Conservation (phyloP, 73 alveolate genomes). For the Tetrahymena borealis region DNA sequence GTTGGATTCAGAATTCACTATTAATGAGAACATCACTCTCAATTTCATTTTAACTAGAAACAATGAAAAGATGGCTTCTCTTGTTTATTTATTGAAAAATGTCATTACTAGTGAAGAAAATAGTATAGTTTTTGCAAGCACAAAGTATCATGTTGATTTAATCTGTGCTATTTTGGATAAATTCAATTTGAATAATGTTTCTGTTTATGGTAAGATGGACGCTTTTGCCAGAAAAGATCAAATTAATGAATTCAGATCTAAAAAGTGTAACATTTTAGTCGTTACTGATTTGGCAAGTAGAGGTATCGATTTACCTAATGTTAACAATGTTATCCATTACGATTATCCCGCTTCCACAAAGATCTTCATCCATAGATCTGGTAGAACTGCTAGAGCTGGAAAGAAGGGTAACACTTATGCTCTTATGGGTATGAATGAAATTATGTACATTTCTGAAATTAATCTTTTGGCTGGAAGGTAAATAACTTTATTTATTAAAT, state of each 20-base stretch:
- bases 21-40: conserved; percentile 83
- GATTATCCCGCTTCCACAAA: conserved; percentile 94
- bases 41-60: conserved; percentile 71
- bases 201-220: conserved; percentile 92
- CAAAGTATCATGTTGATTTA: conserved; percentile 91
- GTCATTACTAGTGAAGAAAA: conserved; percentile 29
- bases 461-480: conserved; percentile 87
- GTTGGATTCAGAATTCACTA: conserved; percentile 84
- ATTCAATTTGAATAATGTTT: conserved; percentile 66
- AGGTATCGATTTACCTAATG: conserved; percentile 95
- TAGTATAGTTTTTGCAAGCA: conserved; percentile 88
- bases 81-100: conserved; percentile 59
- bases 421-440: conserved; percentile 77
- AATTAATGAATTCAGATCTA: conserved; percentile 66
- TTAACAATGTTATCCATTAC: conserved; percentile 91
- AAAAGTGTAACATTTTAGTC: conserved; percentile 70
- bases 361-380: conserved; percentile 94
- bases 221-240: conserved; percentile 79
- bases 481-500: conserved; percentile 42
- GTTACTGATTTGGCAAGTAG: conserved; percentile 98
- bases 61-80: conserved; percentile 78
- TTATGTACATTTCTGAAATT: conserved; percentile 86
- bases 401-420: conserved; percentile 82
- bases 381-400: conserved; percentile 99
- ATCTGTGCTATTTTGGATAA: conserved; percentile 65